Evolutionary conservation across 1,139 yeast genomes (phyloP), one percentile per base, ranked within the genome.

Genomic region (Debaryomyces coudertii): DNA sequence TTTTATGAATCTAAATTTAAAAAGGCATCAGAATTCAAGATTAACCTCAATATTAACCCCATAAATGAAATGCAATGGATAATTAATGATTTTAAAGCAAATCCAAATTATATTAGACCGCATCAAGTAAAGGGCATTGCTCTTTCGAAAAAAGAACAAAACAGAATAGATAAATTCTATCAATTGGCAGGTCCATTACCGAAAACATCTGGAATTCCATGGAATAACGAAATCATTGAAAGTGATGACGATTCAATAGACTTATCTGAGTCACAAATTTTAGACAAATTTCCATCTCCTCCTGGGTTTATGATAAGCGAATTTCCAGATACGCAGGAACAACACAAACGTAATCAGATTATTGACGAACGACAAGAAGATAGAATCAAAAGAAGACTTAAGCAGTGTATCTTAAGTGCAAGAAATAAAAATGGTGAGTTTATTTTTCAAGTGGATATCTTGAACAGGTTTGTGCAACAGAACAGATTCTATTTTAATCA

Each of bases 271-370:
- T 57, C 60, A 46, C 76, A 71, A 53, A 52, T 68, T 5, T 68
- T 61, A 53, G 76, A 71, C 43, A 68, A 77, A 55, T 77, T 80
- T 22, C 79, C 77, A 42, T 79, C 85, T 2, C 89, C 89, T 1
- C 87, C 87, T 2, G 88, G 88, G 1, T 82, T 76, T 61, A 83
- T 81, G 63, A 63, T 76, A 37, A 73, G 83, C 36, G 87, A 82
- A 48, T 84, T 85, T 54, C 87, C 89, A 1, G 67, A 68, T 12
- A 80, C 87, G 0, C 87, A 82, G 52, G 84, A 82, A 55, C 60
- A 66, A 31, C 31, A 12, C 23, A 55, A 53, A 22, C 44, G 67
- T 16, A 47, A 49, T 20, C 44, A 49, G 15, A 45, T 59, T 12
- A 45, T 60, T 9, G 50, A 51, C 9, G 44, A 49, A 18, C 40